phyloP scores from a whole-genome alignment of 768 basidiomycete genomes.

The Lactifluus subvellereus region DNA sequence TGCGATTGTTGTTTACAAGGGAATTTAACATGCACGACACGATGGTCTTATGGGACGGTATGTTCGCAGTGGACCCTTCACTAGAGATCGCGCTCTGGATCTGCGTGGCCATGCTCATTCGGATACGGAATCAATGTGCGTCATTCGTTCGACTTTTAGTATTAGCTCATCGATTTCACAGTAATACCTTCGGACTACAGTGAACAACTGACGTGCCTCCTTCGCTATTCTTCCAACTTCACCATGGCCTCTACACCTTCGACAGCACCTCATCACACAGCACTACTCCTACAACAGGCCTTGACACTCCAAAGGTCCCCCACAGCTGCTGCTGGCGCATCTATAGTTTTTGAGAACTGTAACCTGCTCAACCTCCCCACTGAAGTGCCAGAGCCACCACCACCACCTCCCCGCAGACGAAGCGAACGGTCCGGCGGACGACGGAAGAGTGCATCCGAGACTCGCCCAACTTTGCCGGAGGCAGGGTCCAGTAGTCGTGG shows the following conservation, averaged over 20 bases:
- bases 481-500: constrained; percentile 7
- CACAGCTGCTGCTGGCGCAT: constrained; percentile 67
- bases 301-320: constrained; percentile 69
- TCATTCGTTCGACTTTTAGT: constrained; percentile 10
- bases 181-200: constrained; percentile 88
- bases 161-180: constrained; percentile 31
- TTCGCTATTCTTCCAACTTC: constrained; percentile 74
- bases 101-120: constrained; percentile 90
- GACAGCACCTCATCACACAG: constrained; percentile 46
- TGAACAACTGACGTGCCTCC: constrained; percentile 70
- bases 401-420: constrained; percentile 35
- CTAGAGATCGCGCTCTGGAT: constrained; percentile 79
- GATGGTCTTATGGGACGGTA: constrained; percentile 90
- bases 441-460: constrained; percentile 28
- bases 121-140: constrained; percentile 85
- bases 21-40: constrained; percentile 80
- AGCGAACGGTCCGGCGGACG: constrained; percentile 31
- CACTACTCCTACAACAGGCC: constrained; percentile 79
- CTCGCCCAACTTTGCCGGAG: not conserved
- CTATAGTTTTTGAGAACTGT: constrained; percentile 76
- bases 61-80: constrained; percentile 83
- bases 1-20: constrained; percentile 87
- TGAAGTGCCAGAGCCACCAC: constrained; percentile 51
- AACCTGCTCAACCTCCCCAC: constrained; percentile 67
- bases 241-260: constrained; percentile 33